phyloP scores from a whole-genome alignment of 2,329 filamentous ascomycete species.

The Pestalotiopsis fici region DNA sequence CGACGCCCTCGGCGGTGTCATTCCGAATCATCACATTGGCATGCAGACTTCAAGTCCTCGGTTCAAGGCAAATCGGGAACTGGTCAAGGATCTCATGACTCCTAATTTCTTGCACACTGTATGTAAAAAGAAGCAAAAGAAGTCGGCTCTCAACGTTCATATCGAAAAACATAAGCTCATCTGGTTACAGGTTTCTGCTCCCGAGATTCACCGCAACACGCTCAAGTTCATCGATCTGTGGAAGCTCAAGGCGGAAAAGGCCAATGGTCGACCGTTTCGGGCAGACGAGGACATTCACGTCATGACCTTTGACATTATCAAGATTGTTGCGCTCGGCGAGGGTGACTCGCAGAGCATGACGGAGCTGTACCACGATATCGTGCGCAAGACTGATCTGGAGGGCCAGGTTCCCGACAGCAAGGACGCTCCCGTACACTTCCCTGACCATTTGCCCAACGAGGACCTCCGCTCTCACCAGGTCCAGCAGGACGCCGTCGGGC shows the following conservation, averaged over 20 bases:
- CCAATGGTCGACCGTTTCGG: slow-evolving; percentile 27
- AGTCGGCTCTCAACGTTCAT: too few species aligned
- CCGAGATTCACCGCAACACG: slow-evolving; percentile 29
- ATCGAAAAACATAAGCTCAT: not conserved
- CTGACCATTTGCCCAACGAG: slow-evolving; percentile 5
- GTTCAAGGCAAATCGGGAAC: slow-evolving; percentile 29
- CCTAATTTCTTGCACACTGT: slow-evolving; percentile 31
- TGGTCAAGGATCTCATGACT: slow-evolving; percentile 37
- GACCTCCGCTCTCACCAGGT: slow-evolving; percentile 9
- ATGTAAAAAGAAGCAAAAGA: not conserved
- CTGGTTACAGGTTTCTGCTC: slow-evolving; percentile 28
- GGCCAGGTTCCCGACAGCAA: not conserved
- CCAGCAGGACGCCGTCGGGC: slow-evolving; percentile 13
- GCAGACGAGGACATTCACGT: slow-evolving; percentile 29
- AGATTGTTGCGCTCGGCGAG: slow-evolving; percentile 29
- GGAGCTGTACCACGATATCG: slow-evolving; percentile 9
- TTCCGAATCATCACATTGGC: slow-evolving; percentile 28
- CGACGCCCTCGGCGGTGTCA: slow-evolving; percentile 17
- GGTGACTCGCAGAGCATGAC: slow-evolving; percentile 13
- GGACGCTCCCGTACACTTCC: slow-evolving; percentile 9
- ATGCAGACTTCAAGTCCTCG: slow-evolving; percentile 31
- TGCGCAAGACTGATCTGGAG: not conserved
- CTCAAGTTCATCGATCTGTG: slow-evolving; percentile 31
- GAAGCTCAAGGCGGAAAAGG: slow-evolving; percentile 28
- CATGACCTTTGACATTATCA: slow-evolving; percentile 33